phyloP scores from a whole-genome alignment of 495 filamentous ascomycete species.

The Penicillium bialowiezense region DNA sequence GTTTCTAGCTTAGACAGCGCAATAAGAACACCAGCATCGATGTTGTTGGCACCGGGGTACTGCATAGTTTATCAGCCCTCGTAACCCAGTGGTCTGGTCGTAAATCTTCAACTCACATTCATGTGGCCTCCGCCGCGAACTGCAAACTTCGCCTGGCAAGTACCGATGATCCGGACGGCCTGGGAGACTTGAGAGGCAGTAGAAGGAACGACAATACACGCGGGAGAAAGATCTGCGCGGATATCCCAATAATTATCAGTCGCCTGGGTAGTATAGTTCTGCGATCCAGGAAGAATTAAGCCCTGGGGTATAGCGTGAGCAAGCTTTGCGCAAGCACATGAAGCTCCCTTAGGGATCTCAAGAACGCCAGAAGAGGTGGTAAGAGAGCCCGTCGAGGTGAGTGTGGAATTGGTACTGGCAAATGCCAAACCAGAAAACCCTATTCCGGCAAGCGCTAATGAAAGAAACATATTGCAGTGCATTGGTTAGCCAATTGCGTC shows the following conservation, averaged over 20 bases:
- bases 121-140: constrained; percentile 36
- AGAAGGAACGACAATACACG: constrained; percentile 31
- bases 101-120: constrained; percentile 30
- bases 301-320: neutral
- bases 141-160: constrained; percentile 32
- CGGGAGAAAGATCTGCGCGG: constrained; percentile 27
- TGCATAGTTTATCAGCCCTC: constrained; percentile 8
- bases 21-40: constrained; percentile 25
- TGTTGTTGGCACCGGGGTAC: constrained; percentile 31
- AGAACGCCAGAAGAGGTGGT: constrained; percentile 1
- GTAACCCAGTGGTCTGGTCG: too few species aligned
- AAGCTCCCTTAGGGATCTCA: constrained; percentile 6
- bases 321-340: constrained; percentile 25
- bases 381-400: neutral
- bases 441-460: too few species aligned
- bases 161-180: constrained; percentile 15
- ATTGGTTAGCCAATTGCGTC: too few species aligned
- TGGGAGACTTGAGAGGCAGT: constrained; percentile 24
- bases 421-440: constrained; percentile 3
- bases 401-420: neutral
- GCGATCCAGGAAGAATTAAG: constrained; percentile 9
- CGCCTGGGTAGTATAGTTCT: constrained; percentile 16
- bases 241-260: constrained; percentile 23
- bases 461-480: too few species aligned
- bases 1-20: constrained; percentile 15